Evolutionary conservation across 2,329 filamentous ascomycete species (phyloP), one percentile per base, ranked within the genome.

Genomic region (Penicillium capsulatum): DNA sequence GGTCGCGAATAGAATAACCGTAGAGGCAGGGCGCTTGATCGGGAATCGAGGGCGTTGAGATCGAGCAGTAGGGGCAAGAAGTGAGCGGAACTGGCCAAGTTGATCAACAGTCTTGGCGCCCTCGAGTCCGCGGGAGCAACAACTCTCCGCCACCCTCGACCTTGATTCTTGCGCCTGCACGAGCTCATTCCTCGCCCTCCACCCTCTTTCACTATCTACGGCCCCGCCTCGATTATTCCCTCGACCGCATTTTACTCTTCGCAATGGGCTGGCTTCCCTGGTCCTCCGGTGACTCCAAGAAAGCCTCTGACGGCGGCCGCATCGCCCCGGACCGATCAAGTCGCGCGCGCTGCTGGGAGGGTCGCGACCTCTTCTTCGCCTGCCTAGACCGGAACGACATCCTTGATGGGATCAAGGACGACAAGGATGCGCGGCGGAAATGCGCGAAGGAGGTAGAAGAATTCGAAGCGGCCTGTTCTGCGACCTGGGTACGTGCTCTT

Each of bases 381-480:
- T 98, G 92, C 60, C 77, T 98, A 31, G 89, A 97, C 68, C 76
- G 77, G 51, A 76, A 89, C 71, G 71, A 76, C 59, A 91, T 98
- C 53, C 65, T 95, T 50, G 90, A 98, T 66, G 77, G 79, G 36
- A 72, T 87, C 43, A 73, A 69, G 57, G 70, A 73, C 43, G 77
- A 75, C 51, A 74, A 75, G 45, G 75, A 75, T 41, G 75, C 72
- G 39, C 68, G 69, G 46, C 74, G 73, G 47, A 71, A 74, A 37
- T 90, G 85, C 58, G 71, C 71, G 24, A 65, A 68, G 34, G 77
- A 86, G 55, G 68, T 80, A 36, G 69, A 66, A 37, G 76, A 73
- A 42, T 94, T 97, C 58, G 88, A 94, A 68, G 75, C 76, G 54
- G 86, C 91, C 61, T 98, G 92, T 66, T 88, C 89, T 13, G 77